phyloP scores from a whole-genome alignment of 306 rosid species.

The Comarum palustre region DNA sequence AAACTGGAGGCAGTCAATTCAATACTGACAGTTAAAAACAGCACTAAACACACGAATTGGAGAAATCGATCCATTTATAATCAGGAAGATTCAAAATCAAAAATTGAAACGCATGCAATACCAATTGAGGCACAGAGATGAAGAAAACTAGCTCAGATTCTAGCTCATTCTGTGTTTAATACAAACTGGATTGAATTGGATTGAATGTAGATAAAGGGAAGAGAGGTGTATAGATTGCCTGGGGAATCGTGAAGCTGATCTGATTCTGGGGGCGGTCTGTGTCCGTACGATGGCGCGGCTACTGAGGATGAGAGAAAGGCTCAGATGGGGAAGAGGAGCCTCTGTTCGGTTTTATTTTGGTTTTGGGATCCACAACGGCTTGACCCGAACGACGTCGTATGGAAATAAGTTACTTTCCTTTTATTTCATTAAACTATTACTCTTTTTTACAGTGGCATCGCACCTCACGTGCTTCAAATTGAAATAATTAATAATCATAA shows the following conservation, averaged over 20 bases:
- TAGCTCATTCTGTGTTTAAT: not conserved
- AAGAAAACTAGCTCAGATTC: not conserved
- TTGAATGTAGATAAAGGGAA: not conserved
- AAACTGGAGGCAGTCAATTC: not conserved
- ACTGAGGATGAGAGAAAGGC: not conserved
- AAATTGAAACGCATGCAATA: not conserved
- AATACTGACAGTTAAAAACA: not conserved
- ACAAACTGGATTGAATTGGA: not conserved
- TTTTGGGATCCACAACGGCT: not conserved
- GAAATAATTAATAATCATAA: too few relatives aligned
- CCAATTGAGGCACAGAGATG: not conserved
- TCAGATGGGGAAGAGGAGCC: not conserved
- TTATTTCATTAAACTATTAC: too few relatives aligned
- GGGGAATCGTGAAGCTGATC: slow-evolving; percentile 18
- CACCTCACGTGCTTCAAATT: too few relatives aligned
- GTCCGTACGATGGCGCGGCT: slow-evolving; percentile 20
- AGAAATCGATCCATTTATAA: not conserved
- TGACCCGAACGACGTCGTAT: slow-evolving; percentile 1
- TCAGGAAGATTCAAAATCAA: not conserved
- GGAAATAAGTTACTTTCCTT: not conserved
- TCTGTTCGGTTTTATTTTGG: not conserved
- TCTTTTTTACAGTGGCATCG: too few relatives aligned
- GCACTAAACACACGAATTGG: slow-evolving; percentile 5
- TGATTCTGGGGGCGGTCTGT: slow-evolving; percentile 11
- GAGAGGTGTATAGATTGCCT: not conserved